A percentile compares a stretch with the other conserved stretches of the same genome.
Conservation (phyloP, 1,139 yeast species). For the Taphrina flavorubra region DNA sequence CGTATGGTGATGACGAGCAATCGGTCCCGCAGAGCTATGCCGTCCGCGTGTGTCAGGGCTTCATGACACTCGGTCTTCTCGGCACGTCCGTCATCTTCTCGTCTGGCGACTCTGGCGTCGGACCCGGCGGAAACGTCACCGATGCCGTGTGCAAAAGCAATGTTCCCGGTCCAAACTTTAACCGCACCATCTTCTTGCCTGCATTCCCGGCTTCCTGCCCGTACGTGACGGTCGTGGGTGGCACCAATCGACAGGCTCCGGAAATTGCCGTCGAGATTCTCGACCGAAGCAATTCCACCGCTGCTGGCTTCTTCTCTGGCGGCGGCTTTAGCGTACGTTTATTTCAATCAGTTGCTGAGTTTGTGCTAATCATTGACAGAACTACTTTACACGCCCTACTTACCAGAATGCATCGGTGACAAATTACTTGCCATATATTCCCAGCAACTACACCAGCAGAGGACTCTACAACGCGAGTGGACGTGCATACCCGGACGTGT, state of each 20-base stretch:
- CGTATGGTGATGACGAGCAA: constrained; percentile 35
- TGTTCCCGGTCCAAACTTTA: constrained; percentile 14
- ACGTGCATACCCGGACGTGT: constrained; percentile 33
- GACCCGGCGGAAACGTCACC: constrained; percentile 23
- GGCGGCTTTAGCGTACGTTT: constrained; percentile 20
- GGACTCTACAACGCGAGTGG: constrained; percentile 25
- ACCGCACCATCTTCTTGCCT: constrained; percentile 24
- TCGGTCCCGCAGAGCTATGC: constrained; percentile 23
- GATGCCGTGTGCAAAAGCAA: constrained; percentile 15
- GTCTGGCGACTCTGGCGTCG: constrained; percentile 34
- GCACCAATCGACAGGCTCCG: constrained; percentile 18
- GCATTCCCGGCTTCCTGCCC: constrained; percentile 38
- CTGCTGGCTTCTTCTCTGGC: constrained; percentile 27
- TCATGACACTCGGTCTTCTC: constrained; percentile 29
- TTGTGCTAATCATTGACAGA: background rate
- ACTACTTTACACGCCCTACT: constrained; percentile 19
- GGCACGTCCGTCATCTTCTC: constrained; percentile 32
- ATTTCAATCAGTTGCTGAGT: background rate
- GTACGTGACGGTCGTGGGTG: constrained; percentile 33
- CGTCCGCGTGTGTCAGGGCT: constrained; percentile 28
- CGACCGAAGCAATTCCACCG: constrained; percentile 9
- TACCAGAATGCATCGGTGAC: constrained; percentile 29
- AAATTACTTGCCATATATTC: constrained; percentile 15
- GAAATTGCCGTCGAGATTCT: constrained; percentile 26
- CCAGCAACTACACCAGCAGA: constrained; percentile 13